A percentile compares a stretch with the other conserved stretches of the same genome.
phyloP scores from a whole-genome alignment of 1,139 yeast genomes.

The Kazachstania sp. region DNA sequence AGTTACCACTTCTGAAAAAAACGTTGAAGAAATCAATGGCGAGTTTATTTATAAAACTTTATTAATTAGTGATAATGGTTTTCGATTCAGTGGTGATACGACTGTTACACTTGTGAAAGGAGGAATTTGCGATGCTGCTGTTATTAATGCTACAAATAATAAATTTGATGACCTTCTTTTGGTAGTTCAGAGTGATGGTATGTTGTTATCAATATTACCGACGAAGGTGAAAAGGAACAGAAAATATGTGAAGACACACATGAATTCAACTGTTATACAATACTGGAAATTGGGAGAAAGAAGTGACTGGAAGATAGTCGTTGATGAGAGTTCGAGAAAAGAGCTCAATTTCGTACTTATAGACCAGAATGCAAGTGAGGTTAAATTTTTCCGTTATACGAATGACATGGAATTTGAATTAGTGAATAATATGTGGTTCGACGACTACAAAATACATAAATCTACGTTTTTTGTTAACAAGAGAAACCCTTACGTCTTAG shows the following conservation, averaged over 20 bases:
- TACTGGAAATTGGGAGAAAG: conserved; percentile 13
- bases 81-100: conserved; percentile 8
- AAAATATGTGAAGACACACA: background rate
- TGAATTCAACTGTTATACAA: conserved; percentile 10
- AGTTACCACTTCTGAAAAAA: conserved; percentile 2
- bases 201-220: conserved; percentile 13
- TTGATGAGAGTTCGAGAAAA: conserved; percentile 6
- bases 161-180: conserved; percentile 9
- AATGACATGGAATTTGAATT: conserved; percentile 12
- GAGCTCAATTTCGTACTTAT: conserved; percentile 16
- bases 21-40: background rate
- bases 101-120: conserved; percentile 2
- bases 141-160: conserved; percentile 4
- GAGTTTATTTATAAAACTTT: conserved; percentile 5
- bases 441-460: conserved; percentile 12
- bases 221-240: background rate
- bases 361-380: conserved; percentile 10
- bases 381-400: conserved; percentile 19
- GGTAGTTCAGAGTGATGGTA: conserved; percentile 13
- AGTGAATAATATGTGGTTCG: conserved; percentile 18
- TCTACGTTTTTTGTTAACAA: conserved; percentile 9
- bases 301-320: conserved; percentile 17
- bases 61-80: conserved; percentile 10
- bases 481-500: background rate
- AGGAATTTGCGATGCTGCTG: conserved; percentile 11